phyloP scores from a whole-genome alignment of 2,329 filamentous ascomycete species.

The Hirsutella thompsonii region DNA sequence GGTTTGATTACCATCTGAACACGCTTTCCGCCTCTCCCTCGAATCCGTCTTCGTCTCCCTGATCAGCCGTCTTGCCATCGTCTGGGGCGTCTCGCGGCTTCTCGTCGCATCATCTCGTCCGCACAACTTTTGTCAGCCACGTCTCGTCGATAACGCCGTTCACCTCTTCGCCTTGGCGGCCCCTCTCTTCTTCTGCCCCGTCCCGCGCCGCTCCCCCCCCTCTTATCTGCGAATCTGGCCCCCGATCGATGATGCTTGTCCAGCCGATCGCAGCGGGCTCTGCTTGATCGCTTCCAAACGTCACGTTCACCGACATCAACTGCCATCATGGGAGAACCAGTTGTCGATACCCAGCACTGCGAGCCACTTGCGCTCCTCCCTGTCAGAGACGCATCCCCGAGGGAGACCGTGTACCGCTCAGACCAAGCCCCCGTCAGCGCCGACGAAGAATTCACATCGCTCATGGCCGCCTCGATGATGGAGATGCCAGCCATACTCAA shows the following conservation, averaged over 20 bases:
- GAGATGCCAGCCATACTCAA: constrained; percentile 20
- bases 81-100: not conserved
- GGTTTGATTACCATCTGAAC: constrained; percentile 1
- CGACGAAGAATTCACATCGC: constrained; percentile 20
- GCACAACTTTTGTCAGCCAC: not conserved
- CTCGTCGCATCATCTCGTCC: not conserved
- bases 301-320: not conserved
- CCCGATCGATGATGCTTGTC: constrained; percentile 5
- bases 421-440: constrained; percentile 5
- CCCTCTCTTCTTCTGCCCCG: not conserved
- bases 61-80: not conserved
- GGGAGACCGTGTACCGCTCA: constrained; percentile 4
- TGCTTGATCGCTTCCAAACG: constrained; percentile 1
- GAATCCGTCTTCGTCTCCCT: not conserved
- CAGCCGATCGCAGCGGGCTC: not conserved
- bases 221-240: not conserved
- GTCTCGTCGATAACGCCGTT: not conserved
- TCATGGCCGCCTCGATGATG: constrained; percentile 24
- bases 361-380: constrained; percentile 2
- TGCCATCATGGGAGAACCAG: constrained; percentile 3
- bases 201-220: not conserved
- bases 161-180: not conserved
- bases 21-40: not conserved
- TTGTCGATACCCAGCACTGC: not conserved
- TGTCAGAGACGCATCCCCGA: constrained; percentile 1